Conservation (phyloP, 257 asterid genomes). For the Paulownia fortunei region DNA sequence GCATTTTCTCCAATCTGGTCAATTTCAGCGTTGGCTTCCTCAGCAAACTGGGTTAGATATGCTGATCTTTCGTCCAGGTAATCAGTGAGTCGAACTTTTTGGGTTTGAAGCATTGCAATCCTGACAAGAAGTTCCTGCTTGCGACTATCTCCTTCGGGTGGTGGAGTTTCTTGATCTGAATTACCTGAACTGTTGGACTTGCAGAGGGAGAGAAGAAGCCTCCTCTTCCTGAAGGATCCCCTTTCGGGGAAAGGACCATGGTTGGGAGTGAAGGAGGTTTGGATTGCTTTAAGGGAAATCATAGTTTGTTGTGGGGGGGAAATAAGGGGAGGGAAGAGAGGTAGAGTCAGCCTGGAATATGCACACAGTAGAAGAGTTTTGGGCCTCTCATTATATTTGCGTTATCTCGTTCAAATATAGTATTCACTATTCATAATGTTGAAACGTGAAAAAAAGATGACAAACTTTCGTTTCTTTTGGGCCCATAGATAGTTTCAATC, state of each 20-base stretch:
- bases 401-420: conserved; percentile 43
- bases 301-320: conserved; percentile 39
- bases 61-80: conserved; percentile 84
- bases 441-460: no score
- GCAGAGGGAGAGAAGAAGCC: conserved; percentile 41
- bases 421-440: no score
- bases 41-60: conserved; percentile 79
- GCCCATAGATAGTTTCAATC: no score
- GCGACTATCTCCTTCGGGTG: conserved; percentile 61
- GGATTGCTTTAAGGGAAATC: conserved; percentile 73
- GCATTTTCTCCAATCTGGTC: conserved; percentile 92
- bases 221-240: conserved; percentile 45
- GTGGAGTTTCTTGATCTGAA: conserved; percentile 50
- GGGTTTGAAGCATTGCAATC: conserved; percentile 86
- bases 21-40: conserved; percentile 87
- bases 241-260: conserved; percentile 43
- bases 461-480: no score
- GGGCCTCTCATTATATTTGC: conserved; percentile 49
- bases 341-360: conserved; percentile 1
- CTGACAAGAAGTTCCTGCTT: conserved; percentile 88
- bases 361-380: conserved; percentile 26
- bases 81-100: conserved; percentile 79
- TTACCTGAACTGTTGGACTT: conserved; percentile 53
- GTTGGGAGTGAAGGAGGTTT: conserved; percentile 52
- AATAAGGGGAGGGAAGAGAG: conserved; percentile 25